Evolutionary conservation across 129 eudicot species (phyloP).

Genomic region (Flaveria bidentis): DNA sequence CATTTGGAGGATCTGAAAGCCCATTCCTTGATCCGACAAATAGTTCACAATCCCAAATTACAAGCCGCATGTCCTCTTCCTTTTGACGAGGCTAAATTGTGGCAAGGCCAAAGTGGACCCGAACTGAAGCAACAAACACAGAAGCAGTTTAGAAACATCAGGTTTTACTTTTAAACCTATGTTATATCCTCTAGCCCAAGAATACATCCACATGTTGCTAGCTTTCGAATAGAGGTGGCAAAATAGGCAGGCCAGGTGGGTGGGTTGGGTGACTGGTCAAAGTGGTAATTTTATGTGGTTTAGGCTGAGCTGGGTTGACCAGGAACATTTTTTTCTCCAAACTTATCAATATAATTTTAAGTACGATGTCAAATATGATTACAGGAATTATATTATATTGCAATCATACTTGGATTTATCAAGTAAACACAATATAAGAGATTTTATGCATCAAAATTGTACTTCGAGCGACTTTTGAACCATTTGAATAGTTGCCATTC

Average conservation of each 20-base stretch:
- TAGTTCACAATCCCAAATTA: conserved; percentile 66
- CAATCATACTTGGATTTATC: neutral
- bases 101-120: conserved; percentile 93
- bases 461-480: neutral
- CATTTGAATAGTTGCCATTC: neutral
- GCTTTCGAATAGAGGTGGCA: neutral
- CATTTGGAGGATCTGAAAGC: conserved; percentile 74
- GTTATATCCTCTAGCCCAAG: neutral
- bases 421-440: neutral
- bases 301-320: neutral
- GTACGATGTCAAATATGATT: neutral
- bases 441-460: neutral
- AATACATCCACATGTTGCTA: neutral
- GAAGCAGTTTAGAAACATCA: conserved; percentile 74
- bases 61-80: conserved; percentile 92
- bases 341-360: neutral
- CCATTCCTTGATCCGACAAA: conserved; percentile 65
- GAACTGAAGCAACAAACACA: conserved; percentile 79
- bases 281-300: neutral
- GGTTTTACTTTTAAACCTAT: conserved; percentile 34
- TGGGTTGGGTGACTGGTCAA: neutral
- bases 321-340: neutral
- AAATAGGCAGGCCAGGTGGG: neutral
- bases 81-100: conserved; percentile 80
- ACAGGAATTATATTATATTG: neutral